Evolutionary conservation across 1,139 yeast species (phyloP), one percentile per base, ranked within the genome.

Genomic region (Spathaspora jeffriesii): DNA sequence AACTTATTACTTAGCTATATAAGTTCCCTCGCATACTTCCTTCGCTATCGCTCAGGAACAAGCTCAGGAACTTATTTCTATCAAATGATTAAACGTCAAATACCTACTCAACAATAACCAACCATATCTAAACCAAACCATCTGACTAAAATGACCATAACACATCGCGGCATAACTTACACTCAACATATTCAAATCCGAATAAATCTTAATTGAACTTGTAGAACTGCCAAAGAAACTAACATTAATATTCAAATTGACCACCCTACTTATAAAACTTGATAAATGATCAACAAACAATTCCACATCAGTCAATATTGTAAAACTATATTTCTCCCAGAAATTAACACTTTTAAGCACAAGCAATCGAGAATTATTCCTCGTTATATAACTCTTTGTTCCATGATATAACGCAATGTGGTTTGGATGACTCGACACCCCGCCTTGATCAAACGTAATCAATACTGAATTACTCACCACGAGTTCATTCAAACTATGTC

Each of bases 51-150:
- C n/a, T n/a, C n/a, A n/a, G n/a, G n/a, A n/a, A n/a, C n/a, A n/a
- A n/a, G n/a, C n/a, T n/a, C n/a, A n/a, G n/a, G n/a, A n/a, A n/a
- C n/a, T n/a, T n/a, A n/a, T n/a, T n/a, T n/a, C n/a, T n/a, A n/a
- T n/a, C n/a, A n/a, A n/a, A 59, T 88, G 92, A 65, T 92, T 93
- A 45, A 75, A 77, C 40, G 83, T 84, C 78, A 87, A 78, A 67
- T 87, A 88, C 53, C 95, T 76, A 52, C 96, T 87, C 39, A 85
- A 68, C 7, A 80, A 52, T 59, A 93, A 73, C 97, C 98, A 93
- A 2, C 91, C 86, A 71, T 88, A 89, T 54, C 99, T 76, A 65
- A 87, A 93, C 98, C 98, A 93, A 13, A 85, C 92, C 90, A 93
- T 88, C 64, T 93, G 99, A 3, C 96, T 84, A 53, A 74, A 75